A percentile compares a stretch with the other conserved stretches of the same genome.
Evolutionary conservation across 2,329 filamentous ascomycete species (phyloP).

Genomic region (Nigrospora sphaerica): DNA sequence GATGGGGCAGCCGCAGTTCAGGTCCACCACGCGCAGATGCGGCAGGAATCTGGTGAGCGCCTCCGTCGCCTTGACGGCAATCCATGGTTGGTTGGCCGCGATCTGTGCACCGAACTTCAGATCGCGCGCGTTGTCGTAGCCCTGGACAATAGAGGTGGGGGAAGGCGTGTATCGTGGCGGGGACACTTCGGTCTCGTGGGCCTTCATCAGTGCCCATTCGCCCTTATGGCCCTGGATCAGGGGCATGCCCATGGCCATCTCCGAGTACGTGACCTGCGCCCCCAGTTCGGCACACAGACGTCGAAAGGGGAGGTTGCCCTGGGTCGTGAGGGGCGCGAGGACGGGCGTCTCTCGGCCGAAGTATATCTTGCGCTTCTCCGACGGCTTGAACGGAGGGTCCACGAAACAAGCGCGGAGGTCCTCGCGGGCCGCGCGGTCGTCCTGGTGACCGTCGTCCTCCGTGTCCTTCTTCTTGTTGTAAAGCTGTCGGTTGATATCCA

Average conservation of each 20-base stretch:
- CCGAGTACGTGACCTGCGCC: conserved; percentile 90
- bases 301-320: conserved; percentile 92
- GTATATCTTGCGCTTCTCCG: conserved; percentile 89
- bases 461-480: conserved; percentile 36
- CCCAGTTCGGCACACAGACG: conserved; percentile 84
- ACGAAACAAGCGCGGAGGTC: conserved; percentile 74
- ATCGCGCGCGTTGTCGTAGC: conserved; percentile 77
- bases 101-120: conserved; percentile 90
- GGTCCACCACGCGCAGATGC: conserved; percentile 79
- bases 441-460: conserved; percentile 23
- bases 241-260: conserved; percentile 93
- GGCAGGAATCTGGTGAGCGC: conserved; percentile 70
- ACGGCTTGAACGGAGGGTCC: conserved; percentile 83
- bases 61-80: conserved; percentile 83
- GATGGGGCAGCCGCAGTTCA: conserved; percentile 97
- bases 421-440: conserved; percentile 29
- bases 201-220: conserved; percentile 93
- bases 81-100: conserved; percentile 85
- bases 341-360: conserved; percentile 91
- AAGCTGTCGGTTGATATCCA: conserved; percentile 38
- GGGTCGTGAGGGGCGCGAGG: conserved; percentile 90
- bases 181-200: conserved; percentile 73
- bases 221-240: conserved; percentile 82
- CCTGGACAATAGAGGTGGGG: conserved; percentile 51
- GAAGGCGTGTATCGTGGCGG: conserved; percentile 61